Evolutionary conservation across 1,139 yeast species (phyloP), one percentile per base, ranked within the genome.

Genomic region (Scheffersomyces titani): DNA sequence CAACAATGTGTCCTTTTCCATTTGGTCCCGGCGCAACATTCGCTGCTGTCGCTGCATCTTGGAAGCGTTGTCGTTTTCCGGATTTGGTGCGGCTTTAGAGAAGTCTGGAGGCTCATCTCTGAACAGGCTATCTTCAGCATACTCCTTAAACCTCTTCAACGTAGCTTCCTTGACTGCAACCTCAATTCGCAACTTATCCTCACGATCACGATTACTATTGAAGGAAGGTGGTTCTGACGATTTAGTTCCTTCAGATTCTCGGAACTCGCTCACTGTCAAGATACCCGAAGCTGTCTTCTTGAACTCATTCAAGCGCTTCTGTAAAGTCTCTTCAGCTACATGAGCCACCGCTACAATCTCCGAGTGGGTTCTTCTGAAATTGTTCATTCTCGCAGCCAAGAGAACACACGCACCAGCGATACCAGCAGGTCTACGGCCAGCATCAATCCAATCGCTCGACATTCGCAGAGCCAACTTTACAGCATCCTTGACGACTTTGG

Each of bases 391-490:
- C 3, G 98, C 94, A 0, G 99, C 99, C 54, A 94, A 75, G 52
- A 96, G 72, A 2, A 94, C 82, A 72, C 98, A 92, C 0, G 99
- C 99, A 36, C 99, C 99, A 0, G 99, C 99, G 54, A 94, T 85
- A 67, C 99, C 99, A 0, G 99, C 98, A 0, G 99, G 99, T 60
- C 99, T 82, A 69, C 99, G 84, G 44, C 99, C 99, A 71, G 92
- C 96, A 68, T 89, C 90, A 61, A 94, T 90, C 98, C 98, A 94
- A 70, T 94, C 99, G 53, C 87, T 84, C 21, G 93, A 82, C 99
- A 94, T 94, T 64, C 97, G 80, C 66, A 87, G 92, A 1, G 97
- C 97, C 46, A 94, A 76, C 63, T 88, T 85, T 7, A 88, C 88
- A 0, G 99, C 98, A 71, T 96, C 99, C 56, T 83, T 83, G 44